Base-by-base conservation (phyloP, 441 rosid genomes). In the Syzygium syzygioides region DNA sequence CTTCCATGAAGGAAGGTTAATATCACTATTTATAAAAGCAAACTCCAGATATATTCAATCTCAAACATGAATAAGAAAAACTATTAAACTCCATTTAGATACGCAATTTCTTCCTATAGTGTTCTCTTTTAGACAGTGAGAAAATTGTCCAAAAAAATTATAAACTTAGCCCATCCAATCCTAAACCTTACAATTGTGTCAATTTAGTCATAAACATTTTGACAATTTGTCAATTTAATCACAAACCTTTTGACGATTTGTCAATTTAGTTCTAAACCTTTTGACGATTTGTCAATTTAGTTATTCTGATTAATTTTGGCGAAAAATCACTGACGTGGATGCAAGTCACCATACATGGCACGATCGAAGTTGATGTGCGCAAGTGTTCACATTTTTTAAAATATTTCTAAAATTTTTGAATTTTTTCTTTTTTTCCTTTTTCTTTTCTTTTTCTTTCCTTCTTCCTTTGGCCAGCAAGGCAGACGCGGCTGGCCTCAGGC, bases 361-460 rank as follows among this genome's bases (percentile, higher is more conserved):
- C 6, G 7, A 1, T 14, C 0, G 2, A 4, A 14, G 14, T 0
- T 0, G 4, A 60, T 7, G 9, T 60, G 32, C 8, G 28, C 9
- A 60, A 28, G 32, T 12, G 6, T 60, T 60, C 14, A 60, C 9
- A 28, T 28, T 11, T 57, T 57, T 26, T 11, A 0, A 57, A 60
- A 2, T 60, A 26, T 60, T 13, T 26, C 13, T 13, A 5, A 28
- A 28, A 0, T 28, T 60, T 12, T 60, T 6, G 66, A 60, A 0
- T 13, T 60, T 1, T 57, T 59, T 4, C 4, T 9, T 60, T 57
- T 1, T 0, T 23, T 57, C 14, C 6, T 11, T 57, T 10, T 57
- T 2, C 6, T 57, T 55, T 26, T 9, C 1, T 3, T 11, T 5
- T 26, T 13, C 6, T 28, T 60, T 60, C 32, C 17, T 60, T 60